Evolutionary conservation across 192 early-diverging fungal species (phyloP).

Genomic region (Lunasporangiospora selenospora): DNA sequence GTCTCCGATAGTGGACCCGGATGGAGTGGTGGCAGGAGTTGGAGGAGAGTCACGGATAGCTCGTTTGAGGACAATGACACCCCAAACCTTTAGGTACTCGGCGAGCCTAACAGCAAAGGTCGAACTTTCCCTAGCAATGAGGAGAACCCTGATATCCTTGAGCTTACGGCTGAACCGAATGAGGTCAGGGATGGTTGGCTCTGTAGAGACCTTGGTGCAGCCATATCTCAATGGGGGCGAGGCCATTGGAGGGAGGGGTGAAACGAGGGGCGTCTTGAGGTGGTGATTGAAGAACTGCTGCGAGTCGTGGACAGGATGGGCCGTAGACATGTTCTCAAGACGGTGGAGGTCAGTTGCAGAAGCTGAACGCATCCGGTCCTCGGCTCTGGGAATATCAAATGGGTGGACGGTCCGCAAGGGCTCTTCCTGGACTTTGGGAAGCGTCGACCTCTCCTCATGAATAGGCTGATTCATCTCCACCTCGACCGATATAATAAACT

Average conservation of each 20-base stretch:
- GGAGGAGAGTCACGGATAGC: constrained; percentile 1
- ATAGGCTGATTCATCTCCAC: constrained; percentile 14
- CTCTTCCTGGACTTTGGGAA: background rate
- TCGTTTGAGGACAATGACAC: constrained; percentile 49
- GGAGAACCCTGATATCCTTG: constrained; percentile 49
- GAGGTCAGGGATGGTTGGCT: constrained; percentile 60
- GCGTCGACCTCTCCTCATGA: constrained; percentile 15
- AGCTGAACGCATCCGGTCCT: constrained; percentile 1
- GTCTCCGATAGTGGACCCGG: background rate
- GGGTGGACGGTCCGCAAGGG: constrained; percentile 27
- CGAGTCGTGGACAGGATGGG: constrained; percentile 17
- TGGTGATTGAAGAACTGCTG: constrained; percentile 31
- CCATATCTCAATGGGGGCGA: constrained; percentile 27
- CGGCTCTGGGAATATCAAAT: constrained; percentile 11
- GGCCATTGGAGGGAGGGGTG: constrained; percentile 20
- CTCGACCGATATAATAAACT: constrained; percentile 43
- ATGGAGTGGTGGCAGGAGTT: background rate
- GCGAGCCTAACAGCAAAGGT: constrained; percentile 60
- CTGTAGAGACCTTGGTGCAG: constrained; percentile 45
- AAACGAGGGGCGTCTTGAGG: constrained; percentile 20
- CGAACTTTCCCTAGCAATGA: constrained; percentile 59
- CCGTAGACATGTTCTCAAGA: constrained; percentile 26
- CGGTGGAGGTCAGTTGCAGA: constrained; percentile 19
- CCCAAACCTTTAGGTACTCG: constrained; percentile 59
- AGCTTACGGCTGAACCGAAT: constrained; percentile 47